A percentile compares a stretch with the other conserved stretches of the same genome.
Conservation (phyloP, 768 basidiomycete species). For the Tulasnella sp. region DNA sequence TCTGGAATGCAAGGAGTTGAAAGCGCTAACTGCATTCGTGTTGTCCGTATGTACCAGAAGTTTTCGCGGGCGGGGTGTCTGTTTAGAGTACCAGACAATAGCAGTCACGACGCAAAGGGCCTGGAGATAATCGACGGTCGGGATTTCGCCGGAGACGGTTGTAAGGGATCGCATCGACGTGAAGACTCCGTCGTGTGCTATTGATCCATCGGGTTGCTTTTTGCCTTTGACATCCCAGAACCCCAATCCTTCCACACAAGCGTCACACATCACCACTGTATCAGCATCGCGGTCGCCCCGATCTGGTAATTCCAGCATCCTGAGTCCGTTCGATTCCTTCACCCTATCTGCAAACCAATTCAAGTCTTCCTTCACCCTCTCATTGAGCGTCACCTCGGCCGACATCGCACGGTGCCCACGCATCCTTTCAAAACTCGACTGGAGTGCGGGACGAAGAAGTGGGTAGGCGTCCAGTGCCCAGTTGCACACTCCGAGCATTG, state of each 20-base stretch:
- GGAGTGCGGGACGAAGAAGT: slow-evolving; percentile 28
- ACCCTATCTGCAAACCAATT: slow-evolving; percentile 29
- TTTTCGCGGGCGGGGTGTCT: neutral
- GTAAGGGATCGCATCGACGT: no score
- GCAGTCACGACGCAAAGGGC: no score
- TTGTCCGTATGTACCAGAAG: no score
- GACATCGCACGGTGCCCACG: slow-evolving; percentile 21
- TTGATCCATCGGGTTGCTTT: no score
- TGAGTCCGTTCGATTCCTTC: slow-evolving; percentile 19
- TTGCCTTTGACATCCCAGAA: slow-evolving; percentile 11
- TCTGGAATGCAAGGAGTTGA: no score
- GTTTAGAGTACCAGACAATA: no score
- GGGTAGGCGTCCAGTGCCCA: slow-evolving; percentile 36
- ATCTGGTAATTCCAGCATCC: slow-evolving; percentile 18
- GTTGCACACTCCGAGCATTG: slow-evolving; percentile 31
- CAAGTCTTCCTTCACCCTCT: slow-evolving; percentile 24
- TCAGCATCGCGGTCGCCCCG: slow-evolving; percentile 18
- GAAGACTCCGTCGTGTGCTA: no score
- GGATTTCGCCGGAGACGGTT: no score
- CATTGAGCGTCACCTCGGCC: slow-evolving; percentile 26
- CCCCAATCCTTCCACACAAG: slow-evolving; percentile 13
- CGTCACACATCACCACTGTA: slow-evolving; percentile 8
- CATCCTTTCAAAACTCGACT: slow-evolving; percentile 30
- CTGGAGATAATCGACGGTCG: no score
- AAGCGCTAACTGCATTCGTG: no score